Conservation (phyloP, 306 rosid genomes). For the Erythrophleum fordii region DNA sequence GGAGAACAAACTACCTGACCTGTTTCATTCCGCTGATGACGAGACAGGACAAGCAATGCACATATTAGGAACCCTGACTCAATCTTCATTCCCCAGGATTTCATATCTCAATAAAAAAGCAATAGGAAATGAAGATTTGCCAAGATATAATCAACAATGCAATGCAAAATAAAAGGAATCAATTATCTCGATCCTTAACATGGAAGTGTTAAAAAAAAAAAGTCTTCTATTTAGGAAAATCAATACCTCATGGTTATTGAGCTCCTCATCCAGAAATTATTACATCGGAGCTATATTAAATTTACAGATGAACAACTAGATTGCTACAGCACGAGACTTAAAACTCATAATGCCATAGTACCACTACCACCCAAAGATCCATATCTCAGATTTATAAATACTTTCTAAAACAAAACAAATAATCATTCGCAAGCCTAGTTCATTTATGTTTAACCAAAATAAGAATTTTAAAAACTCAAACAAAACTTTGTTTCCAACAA, state of each 20-base stretch:
- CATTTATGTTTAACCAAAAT: not conserved
- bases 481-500: not conserved
- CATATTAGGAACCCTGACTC: constrained; percentile 17
- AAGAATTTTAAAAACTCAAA: not conserved
- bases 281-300: not conserved
- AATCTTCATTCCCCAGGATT: not conserved
- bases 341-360: not conserved
- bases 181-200: too few relatives aligned
- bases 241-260: not conserved
- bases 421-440: not conserved
- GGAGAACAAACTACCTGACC: not conserved
- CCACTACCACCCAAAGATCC: not conserved
- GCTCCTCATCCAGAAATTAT: not conserved
- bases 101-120: not conserved
- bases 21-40: not conserved
- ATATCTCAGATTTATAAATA: not conserved
- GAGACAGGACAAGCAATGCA: not conserved
- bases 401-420: not conserved
- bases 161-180: too few relatives aligned
- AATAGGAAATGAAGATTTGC: constrained; percentile 7
- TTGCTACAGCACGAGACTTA: not conserved
- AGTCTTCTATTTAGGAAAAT: not conserved
- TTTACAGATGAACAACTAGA: not conserved
- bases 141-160: constrained; percentile 15
- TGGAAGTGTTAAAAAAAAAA: not conserved